Evolutionary conservation across 1,139 yeast genomes (phyloP).

Genomic region (Kazachstania sp.): DNA sequence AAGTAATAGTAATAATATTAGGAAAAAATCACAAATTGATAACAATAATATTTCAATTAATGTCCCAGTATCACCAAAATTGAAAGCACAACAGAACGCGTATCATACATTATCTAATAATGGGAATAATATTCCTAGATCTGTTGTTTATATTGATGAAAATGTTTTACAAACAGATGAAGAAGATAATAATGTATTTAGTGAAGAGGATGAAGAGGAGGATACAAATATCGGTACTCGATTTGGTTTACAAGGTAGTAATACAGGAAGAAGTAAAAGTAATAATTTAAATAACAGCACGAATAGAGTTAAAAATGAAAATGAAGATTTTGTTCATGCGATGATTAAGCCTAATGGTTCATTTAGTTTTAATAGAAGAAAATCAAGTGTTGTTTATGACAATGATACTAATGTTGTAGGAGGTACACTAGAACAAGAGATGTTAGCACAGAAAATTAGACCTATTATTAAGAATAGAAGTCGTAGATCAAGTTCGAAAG

Average conservation of each 20-base stretch:
- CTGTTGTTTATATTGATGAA: slow-evolving; percentile 33
- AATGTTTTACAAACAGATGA: slow-evolving; percentile 35
- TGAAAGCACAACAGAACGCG: neutral
- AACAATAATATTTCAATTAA: neutral
- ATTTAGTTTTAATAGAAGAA: slow-evolving; percentile 15
- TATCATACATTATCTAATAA: too few relatives aligned
- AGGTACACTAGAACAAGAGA: slow-evolving; percentile 2
- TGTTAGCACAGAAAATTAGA: slow-evolving; percentile 17
- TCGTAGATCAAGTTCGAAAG: slow-evolving; percentile 17
- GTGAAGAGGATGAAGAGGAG: slow-evolving; percentile 11
- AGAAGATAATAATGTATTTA: slow-evolving; percentile 25
- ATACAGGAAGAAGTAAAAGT: neutral
- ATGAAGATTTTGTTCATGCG: slow-evolving; percentile 3
- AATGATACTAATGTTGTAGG: slow-evolving; percentile 17
- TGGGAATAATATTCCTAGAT: neutral
- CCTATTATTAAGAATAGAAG: slow-evolving; percentile 15
- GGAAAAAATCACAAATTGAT: neutral
- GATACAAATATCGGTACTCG: neutral
- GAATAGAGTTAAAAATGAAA: slow-evolving; percentile 13
- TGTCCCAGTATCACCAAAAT: neutral
- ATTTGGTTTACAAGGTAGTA: neutral
- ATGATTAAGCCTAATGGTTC: slow-evolving; percentile 3
- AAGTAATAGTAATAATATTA: neutral
- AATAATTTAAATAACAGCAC: slow-evolving; percentile 20
- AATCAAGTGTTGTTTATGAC: slow-evolving; percentile 22